These are phyloP conservation scores for Antrodiella citrinella DNA, from an alignment of 768 basidiomycete species.

Conservation along the genomic window DNA sequence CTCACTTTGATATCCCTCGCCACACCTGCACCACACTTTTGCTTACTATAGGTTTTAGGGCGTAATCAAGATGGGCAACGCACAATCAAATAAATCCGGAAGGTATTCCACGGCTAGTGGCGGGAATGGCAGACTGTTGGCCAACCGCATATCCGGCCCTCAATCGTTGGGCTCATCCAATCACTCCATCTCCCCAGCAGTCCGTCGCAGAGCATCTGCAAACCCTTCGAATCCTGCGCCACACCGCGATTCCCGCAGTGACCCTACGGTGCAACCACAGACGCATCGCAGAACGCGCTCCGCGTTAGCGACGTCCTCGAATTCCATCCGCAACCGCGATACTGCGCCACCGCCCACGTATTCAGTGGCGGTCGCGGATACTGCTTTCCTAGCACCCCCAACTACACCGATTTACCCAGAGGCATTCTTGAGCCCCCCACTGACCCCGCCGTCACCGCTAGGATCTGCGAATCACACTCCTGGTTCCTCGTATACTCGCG, in stretches of 20 bases:
- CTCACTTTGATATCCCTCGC: neutral
- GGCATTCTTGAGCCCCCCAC: neutral
- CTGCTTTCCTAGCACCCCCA: slow-evolving; percentile 1
- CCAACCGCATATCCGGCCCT: neutral
- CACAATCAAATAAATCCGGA: neutral
- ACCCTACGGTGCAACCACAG: neutral
- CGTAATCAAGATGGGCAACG: neutral
- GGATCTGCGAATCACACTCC: neutral
- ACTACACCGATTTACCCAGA: neutral
- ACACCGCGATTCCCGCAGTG: neutral
- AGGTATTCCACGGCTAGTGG: neutral
- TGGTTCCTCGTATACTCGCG: neutral
- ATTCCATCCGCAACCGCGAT: slow-evolving; percentile 4
- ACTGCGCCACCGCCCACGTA: slow-evolving; percentile 13
- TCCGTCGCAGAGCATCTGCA: neutral
- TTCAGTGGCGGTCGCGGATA: slow-evolving; percentile 9
- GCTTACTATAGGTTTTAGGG: neutral
- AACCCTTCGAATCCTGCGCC: neutral
- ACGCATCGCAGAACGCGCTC: slow-evolving; percentile 10
- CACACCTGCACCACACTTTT: neutral
- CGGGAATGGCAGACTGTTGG: no score
- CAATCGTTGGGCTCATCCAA: neutral
- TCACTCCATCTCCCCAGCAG: neutral
- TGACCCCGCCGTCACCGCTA: neutral
- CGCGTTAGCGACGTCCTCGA: slow-evolving; percentile 5